These are phyloP conservation scores for Cyathus striatus DNA, from an alignment of 768 basidiomycete genomes.

Conservation along the genomic window DNA sequence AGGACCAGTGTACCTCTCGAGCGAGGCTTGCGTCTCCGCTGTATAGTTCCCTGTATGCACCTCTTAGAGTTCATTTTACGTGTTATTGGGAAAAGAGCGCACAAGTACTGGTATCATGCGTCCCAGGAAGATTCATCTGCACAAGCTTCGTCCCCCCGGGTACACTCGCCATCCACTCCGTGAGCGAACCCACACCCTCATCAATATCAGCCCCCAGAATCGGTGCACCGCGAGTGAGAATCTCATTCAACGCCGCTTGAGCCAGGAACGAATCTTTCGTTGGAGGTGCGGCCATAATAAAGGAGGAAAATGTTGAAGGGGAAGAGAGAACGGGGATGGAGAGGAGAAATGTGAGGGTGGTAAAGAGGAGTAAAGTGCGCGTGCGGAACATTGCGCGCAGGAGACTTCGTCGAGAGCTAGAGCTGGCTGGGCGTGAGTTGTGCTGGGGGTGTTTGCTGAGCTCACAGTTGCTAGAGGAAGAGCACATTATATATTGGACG, in stretches of 20 bases:
- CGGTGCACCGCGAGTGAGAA: slow-evolving; percentile 23
- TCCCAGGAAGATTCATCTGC: slow-evolving; percentile 48
- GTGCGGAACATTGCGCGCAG: too few relatives aligned
- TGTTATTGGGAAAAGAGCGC: slow-evolving; percentile 9
- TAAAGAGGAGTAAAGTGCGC: too few relatives aligned
- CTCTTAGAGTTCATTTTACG: too few relatives aligned
- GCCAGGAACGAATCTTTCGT: slow-evolving; percentile 6
- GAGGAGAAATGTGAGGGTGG: too few relatives aligned
- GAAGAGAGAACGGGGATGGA: too few relatives aligned
- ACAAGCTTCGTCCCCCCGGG: slow-evolving; percentile 36
- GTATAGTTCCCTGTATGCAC: slow-evolving; percentile 43
- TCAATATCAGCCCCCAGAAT: too few relatives aligned
- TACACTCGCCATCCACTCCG: slow-evolving; percentile 42
- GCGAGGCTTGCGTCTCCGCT: slow-evolving; percentile 32
- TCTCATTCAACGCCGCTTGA: slow-evolving; percentile 20
- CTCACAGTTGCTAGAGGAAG: too few relatives aligned
- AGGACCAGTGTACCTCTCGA: slow-evolving; percentile 39
- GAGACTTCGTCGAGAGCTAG: too few relatives aligned
- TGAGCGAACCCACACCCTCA: slow-evolving; percentile 4
- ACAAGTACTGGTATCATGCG: slow-evolving; percentile 47
- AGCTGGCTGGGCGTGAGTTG: too few relatives aligned
- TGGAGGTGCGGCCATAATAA: neutral
- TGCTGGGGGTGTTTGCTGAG: too few relatives aligned
- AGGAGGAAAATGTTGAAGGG: too few relatives aligned
- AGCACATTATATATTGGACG: too few relatives aligned